Evolutionary conservation across 345 rosid genomes (phyloP), one percentile per base, ranked within the genome.

Genomic region (Psidium friedrichsthalianum): DNA sequence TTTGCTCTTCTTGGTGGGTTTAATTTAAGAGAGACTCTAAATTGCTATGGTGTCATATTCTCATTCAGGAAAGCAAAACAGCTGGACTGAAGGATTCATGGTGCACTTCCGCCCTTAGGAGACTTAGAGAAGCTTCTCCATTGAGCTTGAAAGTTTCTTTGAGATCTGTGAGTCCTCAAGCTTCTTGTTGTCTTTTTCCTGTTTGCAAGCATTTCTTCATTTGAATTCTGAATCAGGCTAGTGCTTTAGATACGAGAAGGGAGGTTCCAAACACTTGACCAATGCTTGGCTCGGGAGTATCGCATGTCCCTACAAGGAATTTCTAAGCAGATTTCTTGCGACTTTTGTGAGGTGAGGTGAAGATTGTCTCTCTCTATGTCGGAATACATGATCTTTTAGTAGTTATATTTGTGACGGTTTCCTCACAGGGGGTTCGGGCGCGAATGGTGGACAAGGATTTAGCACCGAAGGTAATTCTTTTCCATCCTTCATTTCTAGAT

Each of bases 71-170:
- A 91, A 80, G 86, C 2, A 95, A 94, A 87, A 92, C 91, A 64
- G 82, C 92, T 82, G 86, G 89, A 90, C 92, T 90, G 85, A 91
- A 92, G 83, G 96, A 93, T 89, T 83, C 82, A 57, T 96, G 97
- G 97, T 95, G 96, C 89, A 88, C 29, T 64, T 90, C 92, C 4
- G 91, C 99, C 53, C 82, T 95, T 81, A 89, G 91, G 84, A 92
- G 92, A 85, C 98, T 97, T 78, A 92, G 87, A 89, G 95, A 93
- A 90, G 89, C 92, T 86, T 96, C 98, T 21, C 99, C 99, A 18
- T 86, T 96, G 91, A 93, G 99, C 88, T 93, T 97, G 93, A 97
- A 96, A 91, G 97, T 96, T 83, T 88, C 98, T 69, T 88, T 97
- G 86, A 95, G 94, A 96, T 96, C 99, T 44, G 99, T 94, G 90